phyloP scores from a whole-genome alignment of 2,329 filamentous ascomycete species.

The Colletotrichum sp. region DNA sequence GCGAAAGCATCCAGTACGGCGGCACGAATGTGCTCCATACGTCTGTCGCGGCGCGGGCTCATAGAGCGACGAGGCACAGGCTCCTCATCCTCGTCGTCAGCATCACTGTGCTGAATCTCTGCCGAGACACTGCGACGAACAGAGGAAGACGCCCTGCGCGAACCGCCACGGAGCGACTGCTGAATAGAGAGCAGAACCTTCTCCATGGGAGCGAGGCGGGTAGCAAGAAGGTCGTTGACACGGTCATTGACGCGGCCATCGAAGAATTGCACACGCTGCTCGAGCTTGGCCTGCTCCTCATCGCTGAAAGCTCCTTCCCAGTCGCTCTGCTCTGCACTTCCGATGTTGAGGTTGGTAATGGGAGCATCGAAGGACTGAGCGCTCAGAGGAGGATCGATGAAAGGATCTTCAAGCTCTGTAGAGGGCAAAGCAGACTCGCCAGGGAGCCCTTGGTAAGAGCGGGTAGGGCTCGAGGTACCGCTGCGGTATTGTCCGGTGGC shows the following conservation, averaged over 20 bases:
- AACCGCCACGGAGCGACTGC: constrained; percentile 65
- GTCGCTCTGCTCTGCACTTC: constrained; percentile 77
- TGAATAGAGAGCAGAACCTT: constrained; percentile 79
- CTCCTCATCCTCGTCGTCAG: constrained; percentile 91
- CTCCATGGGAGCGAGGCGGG: constrained; percentile 81
- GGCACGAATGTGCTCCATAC: constrained; percentile 79
- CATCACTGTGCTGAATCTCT: constrained; percentile 82
- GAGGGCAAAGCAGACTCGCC: constrained; percentile 54
- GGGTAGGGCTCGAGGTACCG: constrained; percentile 76
- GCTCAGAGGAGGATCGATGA: constrained; percentile 56
- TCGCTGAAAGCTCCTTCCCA: constrained; percentile 90
- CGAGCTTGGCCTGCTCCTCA: constrained; percentile 82
- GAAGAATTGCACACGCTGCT: constrained; percentile 84
- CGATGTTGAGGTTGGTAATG: constrained; percentile 68
- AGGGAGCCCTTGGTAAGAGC: constrained; percentile 53
- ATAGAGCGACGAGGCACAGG: constrained; percentile 68
- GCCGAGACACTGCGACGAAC: constrained; percentile 69
- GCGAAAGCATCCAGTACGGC: constrained; percentile 77
- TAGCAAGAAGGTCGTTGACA: constrained; percentile 78
- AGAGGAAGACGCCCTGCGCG: constrained; percentile 59
- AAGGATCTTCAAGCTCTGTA: constrained; percentile 68
- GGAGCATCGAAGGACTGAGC: constrained; percentile 58
- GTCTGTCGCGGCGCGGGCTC: constrained; percentile 81
- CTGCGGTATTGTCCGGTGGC: constrained; percentile 60
- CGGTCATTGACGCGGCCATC: constrained; percentile 88